Conservation (phyloP, 2,329 filamentous ascomycete genomes). For the Berkeleyomyces basicola region DNA sequence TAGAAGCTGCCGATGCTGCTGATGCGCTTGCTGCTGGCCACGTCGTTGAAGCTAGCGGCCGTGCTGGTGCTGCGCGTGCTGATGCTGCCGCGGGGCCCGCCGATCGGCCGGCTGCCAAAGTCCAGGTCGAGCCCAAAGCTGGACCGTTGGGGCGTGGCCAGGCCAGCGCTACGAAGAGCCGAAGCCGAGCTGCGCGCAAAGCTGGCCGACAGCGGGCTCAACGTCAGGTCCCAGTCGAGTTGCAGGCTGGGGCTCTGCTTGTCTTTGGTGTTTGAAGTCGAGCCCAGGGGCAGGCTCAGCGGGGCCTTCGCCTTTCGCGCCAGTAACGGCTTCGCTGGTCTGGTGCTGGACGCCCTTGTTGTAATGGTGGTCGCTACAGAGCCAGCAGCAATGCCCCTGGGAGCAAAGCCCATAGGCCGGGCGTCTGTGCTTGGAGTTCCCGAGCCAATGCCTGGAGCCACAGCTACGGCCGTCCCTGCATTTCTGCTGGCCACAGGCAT, state of each 20-base stretch:
- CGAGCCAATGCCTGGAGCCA: no score
- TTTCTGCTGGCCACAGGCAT: background rate
- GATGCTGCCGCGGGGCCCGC: background rate
- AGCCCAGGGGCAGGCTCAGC: background rate
- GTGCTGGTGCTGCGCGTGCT: background rate
- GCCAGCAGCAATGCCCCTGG: background rate
- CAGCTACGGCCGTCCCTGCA: background rate
- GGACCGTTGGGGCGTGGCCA: conserved; percentile 1
- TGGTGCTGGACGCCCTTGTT: background rate
- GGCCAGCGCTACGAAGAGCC: conserved; percentile 1
- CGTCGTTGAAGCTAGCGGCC: background rate
- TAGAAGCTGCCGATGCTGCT: background rate
- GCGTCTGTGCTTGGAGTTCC: background rate
- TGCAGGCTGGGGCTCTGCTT: conserved; percentile 3
- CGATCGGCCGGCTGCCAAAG: background rate
- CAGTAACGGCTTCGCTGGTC: background rate
- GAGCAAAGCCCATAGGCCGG: background rate
- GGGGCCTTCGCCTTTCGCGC: conserved; percentile 5
- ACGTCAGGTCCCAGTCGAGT: conserved; percentile 12
- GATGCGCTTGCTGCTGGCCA: background rate
- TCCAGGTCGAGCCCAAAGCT: conserved; percentile 5
- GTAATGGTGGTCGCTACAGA: background rate
- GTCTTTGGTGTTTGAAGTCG: background rate
- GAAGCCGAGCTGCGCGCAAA: conserved; percentile 9
- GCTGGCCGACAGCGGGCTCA: conserved; percentile 10